phyloP scores from a whole-genome alignment of 768 basidiomycete species.

The Suillus bovinus region DNA sequence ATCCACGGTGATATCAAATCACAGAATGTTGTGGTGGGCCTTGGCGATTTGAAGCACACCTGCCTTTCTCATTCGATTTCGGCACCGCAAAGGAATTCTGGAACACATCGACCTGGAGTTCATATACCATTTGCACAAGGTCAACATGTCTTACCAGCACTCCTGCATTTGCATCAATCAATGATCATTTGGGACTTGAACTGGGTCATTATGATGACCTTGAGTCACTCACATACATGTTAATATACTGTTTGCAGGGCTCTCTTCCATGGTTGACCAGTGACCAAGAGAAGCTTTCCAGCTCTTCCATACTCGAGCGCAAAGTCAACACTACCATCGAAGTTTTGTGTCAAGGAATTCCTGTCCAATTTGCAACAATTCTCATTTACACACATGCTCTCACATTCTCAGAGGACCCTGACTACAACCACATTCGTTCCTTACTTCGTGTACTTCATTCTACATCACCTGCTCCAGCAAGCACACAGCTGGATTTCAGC shows the following conservation, averaged over 20 bases:
- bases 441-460: background rate
- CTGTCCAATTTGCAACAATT: slow-evolving; percentile 1
- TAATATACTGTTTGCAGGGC: background rate
- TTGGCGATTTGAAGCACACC: background rate
- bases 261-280: background rate
- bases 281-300: background rate
- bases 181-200: slow-evolving; percentile 10
- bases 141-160: background rate
- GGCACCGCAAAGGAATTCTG: background rate
- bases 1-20: slow-evolving; percentile 5
- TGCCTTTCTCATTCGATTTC: background rate
- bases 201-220: background rate
- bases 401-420: slow-evolving; percentile 7
- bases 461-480: too few species aligned
- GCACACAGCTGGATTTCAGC: background rate
- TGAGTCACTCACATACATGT: background rate
- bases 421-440: background rate
- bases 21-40: slow-evolving; percentile 4
- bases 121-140: too few species aligned
- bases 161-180: background rate
- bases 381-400: slow-evolving; percentile 4
- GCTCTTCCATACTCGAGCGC: background rate
- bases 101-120: too few species aligned
- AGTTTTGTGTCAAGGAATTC: slow-evolving; percentile 4
- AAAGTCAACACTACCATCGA: background rate